phyloP scores from a whole-genome alignment of 2,329 filamentous ascomycete species.

The Xylaria polymorpha region DNA sequence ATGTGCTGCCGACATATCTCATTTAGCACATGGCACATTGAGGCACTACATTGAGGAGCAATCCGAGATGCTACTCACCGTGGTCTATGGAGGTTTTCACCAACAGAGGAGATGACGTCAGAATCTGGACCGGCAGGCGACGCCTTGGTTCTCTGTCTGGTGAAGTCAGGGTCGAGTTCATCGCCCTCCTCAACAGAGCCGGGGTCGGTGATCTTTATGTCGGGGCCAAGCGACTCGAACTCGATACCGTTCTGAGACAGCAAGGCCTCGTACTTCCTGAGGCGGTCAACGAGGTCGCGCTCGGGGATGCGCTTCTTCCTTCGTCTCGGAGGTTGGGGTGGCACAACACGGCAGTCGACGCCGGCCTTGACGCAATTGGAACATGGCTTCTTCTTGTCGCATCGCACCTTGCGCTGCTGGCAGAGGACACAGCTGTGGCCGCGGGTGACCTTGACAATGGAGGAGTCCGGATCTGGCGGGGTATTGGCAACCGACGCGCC shows the following conservation, averaged over 20 bases:
- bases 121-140: conserved; percentile 60
- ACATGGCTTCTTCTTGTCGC: conserved; percentile 78
- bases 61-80: conserved; percentile 42
- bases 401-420: conserved; percentile 80
- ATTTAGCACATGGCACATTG: conserved; percentile 31
- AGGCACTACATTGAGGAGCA: conserved; percentile 10
- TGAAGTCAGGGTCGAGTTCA: conserved; percentile 67
- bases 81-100: conserved; percentile 47
- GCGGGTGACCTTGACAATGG: conserved; percentile 65
- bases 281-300: conserved; percentile 74
- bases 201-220: conserved; percentile 56
- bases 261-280: conserved; percentile 75
- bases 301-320: conserved; percentile 75
- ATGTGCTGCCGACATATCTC: conserved; percentile 47
- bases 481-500: conserved; percentile 46
- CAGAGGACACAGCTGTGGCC: conserved; percentile 76
- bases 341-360: conserved; percentile 70
- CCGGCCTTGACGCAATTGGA: conserved; percentile 73
- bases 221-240: conserved; percentile 74
- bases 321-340: conserved; percentile 67
- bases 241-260: conserved; percentile 73
- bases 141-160: conserved; percentile 60
- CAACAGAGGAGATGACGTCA: conserved; percentile 47
- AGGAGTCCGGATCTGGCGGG: conserved; percentile 54
- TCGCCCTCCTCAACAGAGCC: conserved; percentile 63